Conservation (phyloP, 2,329 filamentous ascomycete species). For the Huntiella moniliformis region DNA sequence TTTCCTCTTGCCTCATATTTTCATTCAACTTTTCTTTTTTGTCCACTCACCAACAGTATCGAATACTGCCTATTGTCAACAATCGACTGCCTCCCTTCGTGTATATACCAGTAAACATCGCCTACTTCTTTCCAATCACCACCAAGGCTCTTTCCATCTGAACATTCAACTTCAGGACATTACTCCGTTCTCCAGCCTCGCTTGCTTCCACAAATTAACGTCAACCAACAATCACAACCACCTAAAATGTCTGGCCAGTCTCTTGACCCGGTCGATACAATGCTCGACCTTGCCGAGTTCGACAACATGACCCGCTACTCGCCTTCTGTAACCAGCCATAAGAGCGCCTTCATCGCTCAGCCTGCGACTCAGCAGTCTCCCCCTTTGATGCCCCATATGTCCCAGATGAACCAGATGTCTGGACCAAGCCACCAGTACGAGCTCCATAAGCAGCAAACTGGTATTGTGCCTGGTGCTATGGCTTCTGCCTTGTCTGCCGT, state of each 20-base stretch:
- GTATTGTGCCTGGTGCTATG: conserved; percentile 68
- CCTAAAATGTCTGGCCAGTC: conserved; percentile 21
- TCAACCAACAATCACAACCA: background rate
- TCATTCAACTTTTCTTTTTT: background rate
- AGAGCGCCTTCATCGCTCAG: conserved; percentile 31
- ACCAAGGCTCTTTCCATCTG: background rate
- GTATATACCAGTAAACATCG: background rate
- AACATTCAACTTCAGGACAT: background rate
- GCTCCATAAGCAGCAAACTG: conserved; percentile 87
- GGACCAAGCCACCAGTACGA: conserved; percentile 90
- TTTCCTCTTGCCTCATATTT: conserved; percentile 1
- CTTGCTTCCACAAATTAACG: background rate
- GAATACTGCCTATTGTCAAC: background rate
- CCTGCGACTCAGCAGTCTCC: conserved; percentile 34
- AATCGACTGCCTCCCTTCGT: background rate
- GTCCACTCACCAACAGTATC: background rate
- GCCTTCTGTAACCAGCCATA: conserved; percentile 39
- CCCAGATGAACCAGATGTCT: conserved; percentile 34
- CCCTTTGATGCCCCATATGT: conserved; percentile 32
- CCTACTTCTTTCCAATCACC: background rate
- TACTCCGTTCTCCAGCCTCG: background rate
- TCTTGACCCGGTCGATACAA: conserved; percentile 35
- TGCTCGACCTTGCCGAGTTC: conserved; percentile 44
- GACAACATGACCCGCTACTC: conserved; percentile 40
- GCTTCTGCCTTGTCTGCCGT: conserved; percentile 51